A percentile compares a stretch with the other conserved stretches of the same genome.
These are phyloP conservation scores for Amanita polypyramis DNA, from an alignment of 768 basidiomycete species.

Conservation along the genomic window DNA sequence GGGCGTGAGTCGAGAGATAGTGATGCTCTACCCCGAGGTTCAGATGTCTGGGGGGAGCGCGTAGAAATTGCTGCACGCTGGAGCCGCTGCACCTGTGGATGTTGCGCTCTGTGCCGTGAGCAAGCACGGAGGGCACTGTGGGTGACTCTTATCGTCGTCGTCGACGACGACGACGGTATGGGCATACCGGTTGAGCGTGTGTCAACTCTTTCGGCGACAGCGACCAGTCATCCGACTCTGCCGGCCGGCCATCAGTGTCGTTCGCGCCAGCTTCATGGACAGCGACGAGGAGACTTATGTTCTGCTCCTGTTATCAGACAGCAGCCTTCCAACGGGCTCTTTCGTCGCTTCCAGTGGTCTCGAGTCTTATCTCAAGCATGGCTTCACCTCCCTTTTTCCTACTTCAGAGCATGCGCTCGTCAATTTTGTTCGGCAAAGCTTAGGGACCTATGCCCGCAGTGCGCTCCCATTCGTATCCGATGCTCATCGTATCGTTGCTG, in stretches of 20 bases:
- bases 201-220: too few relatives aligned
- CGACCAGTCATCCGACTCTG: too few relatives aligned
- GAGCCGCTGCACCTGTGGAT: constrained; percentile 11
- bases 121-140: neutral
- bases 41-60: constrained; percentile 9
- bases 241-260: neutral
- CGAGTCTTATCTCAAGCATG: constrained; percentile 85
- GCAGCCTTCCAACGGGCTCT: constrained; percentile 93
- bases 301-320: constrained; percentile 75
- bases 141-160: constrained; percentile 1
- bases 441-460: constrained; percentile 67
- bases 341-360: constrained; percentile 93
- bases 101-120: constrained; percentile 1
- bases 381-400: constrained; percentile 49
- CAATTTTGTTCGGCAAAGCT: constrained; percentile 59
- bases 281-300: constrained; percentile 50
- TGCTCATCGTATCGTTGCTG: constrained; percentile 38
- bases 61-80: constrained; percentile 10
- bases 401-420: constrained; percentile 25
- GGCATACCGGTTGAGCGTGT: constrained; percentile 8
- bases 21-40: constrained; percentile 18
- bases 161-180: too few relatives aligned
- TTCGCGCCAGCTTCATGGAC: constrained; percentile 17
- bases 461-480: constrained; percentile 76
- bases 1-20: constrained; percentile 20